Evolutionary conservation across 1,139 yeast genomes (phyloP).

Genomic region (Saccharomyces hybrid): DNA sequence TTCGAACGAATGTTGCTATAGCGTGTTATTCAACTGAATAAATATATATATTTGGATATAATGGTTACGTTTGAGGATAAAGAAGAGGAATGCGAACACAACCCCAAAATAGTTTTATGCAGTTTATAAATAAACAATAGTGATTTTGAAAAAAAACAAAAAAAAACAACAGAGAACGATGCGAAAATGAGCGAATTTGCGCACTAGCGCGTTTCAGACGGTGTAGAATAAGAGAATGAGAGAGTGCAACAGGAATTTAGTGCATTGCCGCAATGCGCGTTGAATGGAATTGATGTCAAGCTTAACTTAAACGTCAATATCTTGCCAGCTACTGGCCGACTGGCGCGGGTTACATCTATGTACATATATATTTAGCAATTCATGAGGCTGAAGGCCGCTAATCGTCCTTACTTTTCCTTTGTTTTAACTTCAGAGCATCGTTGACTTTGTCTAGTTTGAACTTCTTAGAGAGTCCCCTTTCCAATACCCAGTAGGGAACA

Average conservation of each 20-base stretch:
- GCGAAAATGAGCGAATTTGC: neutral
- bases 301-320: neutral
- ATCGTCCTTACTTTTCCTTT: neutral
- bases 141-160: neutral
- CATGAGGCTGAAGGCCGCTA: neutral
- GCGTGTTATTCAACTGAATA: neutral
- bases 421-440: constrained; percentile 20
- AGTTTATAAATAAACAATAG: neutral
- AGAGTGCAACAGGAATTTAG: neutral
- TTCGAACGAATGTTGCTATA: neutral
- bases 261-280: too few relatives aligned
- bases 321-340: neutral
- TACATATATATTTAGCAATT: neutral
- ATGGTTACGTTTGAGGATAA: neutral
- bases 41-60: neutral
- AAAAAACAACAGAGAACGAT: neutral
- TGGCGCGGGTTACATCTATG: neutral
- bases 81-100: neutral
- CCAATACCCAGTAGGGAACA: constrained; percentile 45
- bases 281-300: too few relatives aligned
- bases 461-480: constrained; percentile 38
- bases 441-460: constrained; percentile 41
- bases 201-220: neutral
- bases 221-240: neutral
- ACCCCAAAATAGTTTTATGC: neutral